A percentile compares a stretch with the other conserved stretches of the same genome.
phyloP scores from a whole-genome alignment of 176 grass and related monocot species.

The Carex kokanica region DNA sequence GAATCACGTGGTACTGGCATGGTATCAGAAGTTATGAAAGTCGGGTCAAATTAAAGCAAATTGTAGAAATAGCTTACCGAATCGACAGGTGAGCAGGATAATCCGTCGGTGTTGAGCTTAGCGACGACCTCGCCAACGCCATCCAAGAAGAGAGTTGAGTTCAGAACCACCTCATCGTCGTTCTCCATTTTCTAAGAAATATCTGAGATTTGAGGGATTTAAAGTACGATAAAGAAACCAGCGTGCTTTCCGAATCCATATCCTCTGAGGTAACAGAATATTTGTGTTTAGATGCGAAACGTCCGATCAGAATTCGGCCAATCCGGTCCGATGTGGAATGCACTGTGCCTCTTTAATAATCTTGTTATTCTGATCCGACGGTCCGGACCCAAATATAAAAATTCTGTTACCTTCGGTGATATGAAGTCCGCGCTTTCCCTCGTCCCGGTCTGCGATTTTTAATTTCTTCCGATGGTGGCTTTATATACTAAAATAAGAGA shows the following conservation, averaged over 20 bases:
- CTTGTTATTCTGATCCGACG: too few relatives aligned
- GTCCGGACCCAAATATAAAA: too few relatives aligned
- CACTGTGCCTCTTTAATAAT: too few relatives aligned
- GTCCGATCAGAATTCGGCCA: too few relatives aligned
- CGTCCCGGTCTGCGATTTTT: too few relatives aligned
- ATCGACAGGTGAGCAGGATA: conserved; percentile 55
- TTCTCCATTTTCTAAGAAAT: conserved; percentile 40
- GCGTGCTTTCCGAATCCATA: not conserved
- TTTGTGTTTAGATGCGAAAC: too few relatives aligned
- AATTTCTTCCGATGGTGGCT: too few relatives aligned
- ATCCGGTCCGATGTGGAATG: too few relatives aligned
- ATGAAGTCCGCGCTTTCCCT: too few relatives aligned
- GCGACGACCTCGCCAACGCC: conserved; percentile 58
- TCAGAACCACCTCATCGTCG: conserved; percentile 36
- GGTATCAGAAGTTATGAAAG: not conserved
- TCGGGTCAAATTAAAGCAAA: not conserved
- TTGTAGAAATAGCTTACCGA: conserved; percentile 30
- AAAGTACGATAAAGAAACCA: not conserved
- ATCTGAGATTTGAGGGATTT: not conserved
- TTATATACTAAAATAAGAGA: too few relatives aligned
- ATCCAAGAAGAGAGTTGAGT: conserved; percentile 38
- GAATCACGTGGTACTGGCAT: not conserved
- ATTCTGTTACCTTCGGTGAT: too few relatives aligned
- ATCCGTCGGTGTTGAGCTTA: conserved; percentile 34
- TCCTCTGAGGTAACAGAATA: too few relatives aligned